Evolutionary conservation across 2,329 filamentous ascomycete genomes (phyloP), one percentile per base, ranked within the genome.

Genomic region (Pseudopyricularia cyperi): DNA sequence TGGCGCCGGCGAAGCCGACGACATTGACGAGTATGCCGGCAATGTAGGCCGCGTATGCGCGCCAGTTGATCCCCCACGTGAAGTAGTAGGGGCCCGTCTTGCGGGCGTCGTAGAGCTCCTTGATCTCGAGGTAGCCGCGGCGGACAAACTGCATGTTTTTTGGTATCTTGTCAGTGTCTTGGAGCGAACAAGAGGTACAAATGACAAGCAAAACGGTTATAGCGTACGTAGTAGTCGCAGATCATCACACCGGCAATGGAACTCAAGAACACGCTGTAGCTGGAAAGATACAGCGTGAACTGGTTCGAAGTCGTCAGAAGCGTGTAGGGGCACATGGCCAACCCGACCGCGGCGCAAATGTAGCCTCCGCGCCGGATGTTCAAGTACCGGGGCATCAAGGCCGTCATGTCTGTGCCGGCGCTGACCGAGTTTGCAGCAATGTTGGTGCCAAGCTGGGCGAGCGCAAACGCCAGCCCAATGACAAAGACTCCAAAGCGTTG

Each of bases 231-330:
- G 71, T 96, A 96, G 66, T 96, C 90, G 58, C 76, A 79, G 55
- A 89, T 73, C 70, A 95, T 93, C 57, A 95, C 88, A n/a, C 90
- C 90, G 0, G 88, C 89, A 56, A 96, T 94, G 44, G 86, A 89
- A 54, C 86, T 90, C n/a, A 96, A 76, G 69, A 96, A 96, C 53
- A 96, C 89, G 3, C 86, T 89, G 71, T 95, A 95, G 1, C 90
- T 85, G 1, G 87, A 93, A 1, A 96, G 80, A 63, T 95, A 95
- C 3, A 87, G 94, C 1, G 87, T 93, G 71, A 95, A 95, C 67
- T 84, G 82, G 71, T 91, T 95, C 46, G 80, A 79, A 46, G 73
- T 72, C 2, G 77, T 81, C 8, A 95, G 77, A 0, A 95, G 76
- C 55, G 87, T 86, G 79, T 84, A 91, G 0, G 90, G 90, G 64